These are phyloP conservation scores for Mesembryanthemum crystallinum DNA, from an alignment of 148 eudicot genomes.

Conservation along the genomic window DNA sequence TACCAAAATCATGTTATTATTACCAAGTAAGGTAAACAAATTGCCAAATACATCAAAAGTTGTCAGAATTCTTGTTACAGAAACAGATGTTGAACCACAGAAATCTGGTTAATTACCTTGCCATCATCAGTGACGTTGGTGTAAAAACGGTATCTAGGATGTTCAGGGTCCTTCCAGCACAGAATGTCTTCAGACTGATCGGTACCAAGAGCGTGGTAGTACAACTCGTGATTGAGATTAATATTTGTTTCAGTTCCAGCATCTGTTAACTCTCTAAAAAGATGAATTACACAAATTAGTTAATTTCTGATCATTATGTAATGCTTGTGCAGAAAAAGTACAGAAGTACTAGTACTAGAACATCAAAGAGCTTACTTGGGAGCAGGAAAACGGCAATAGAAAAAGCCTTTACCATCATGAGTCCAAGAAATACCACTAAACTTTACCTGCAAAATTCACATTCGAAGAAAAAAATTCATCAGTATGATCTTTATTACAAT, in stretches of 20 bases:
- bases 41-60: neutral
- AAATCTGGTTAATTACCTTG: too few species aligned
- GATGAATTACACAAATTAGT: too few species aligned
- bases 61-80: too few species aligned
- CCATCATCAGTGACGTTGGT: conserved; percentile 81
- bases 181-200: conserved; percentile 84
- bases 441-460: conserved; percentile 58
- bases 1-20: too few species aligned
- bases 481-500: too few species aligned
- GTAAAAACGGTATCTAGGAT: conserved; percentile 51
- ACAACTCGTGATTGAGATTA: conserved; percentile 66
- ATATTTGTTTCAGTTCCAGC: conserved; percentile 76
- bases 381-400: conserved; percentile 79
- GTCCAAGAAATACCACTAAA: conserved; percentile 80
- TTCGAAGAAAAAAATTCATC: neutral
- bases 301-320: too few species aligned
- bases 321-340: too few species aligned
- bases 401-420: conserved; percentile 83
- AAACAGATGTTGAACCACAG: too few species aligned
- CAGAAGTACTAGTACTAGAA: neutral
- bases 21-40: neutral
- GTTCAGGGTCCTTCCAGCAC: conserved; percentile 74
- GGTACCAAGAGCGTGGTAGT: conserved; percentile 81
- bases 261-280: conserved; percentile 48
- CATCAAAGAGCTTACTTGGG: conserved; percentile 86